These are phyloP conservation scores for Chytriomyces hyalinus DNA, from an alignment of 192 early-diverging fungal genomes.

Conservation along the genomic window DNA sequence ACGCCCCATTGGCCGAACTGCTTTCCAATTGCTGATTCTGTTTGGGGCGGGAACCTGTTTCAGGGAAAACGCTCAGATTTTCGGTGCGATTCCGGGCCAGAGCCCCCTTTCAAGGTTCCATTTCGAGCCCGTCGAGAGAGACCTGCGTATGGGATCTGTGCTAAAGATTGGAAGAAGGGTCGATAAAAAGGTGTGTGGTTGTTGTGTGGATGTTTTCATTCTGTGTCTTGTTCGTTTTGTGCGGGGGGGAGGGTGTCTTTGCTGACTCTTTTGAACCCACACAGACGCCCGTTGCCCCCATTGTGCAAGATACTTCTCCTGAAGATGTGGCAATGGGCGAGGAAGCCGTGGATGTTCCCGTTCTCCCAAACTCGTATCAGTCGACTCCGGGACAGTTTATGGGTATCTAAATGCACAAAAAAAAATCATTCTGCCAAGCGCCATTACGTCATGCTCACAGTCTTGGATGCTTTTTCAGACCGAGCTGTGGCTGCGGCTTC, in stretches of 20 bases:
- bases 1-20: neutral
- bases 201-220: neutral
- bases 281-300: neutral
- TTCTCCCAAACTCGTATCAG: conserved; percentile 25
- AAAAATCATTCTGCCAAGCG: neutral
- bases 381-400: conserved; percentile 12
- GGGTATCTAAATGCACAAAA: neutral
- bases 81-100: conserved; percentile 9
- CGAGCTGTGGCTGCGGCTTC: conserved; percentile 7
- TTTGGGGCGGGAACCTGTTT: neutral
- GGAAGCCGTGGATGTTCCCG: neutral
- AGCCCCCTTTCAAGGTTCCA: conserved; percentile 27
- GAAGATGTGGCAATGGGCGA: conserved; percentile 5
- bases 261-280: neutral
- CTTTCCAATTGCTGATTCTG: neutral
- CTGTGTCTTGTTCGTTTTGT: neutral
- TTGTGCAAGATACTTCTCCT: neutral
- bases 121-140: conserved; percentile 48
- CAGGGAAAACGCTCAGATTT: conserved; percentile 17
- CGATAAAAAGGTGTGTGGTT: conserved; percentile 34
- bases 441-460: neutral
- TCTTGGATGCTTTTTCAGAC: neutral
- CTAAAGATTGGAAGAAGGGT: conserved; percentile 54
- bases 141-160: conserved; percentile 40
- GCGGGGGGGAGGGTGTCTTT: neutral